Percentiles rank a stretch among this genome's conserved stretches.
Conservation (phyloP, 306 rosid species). For the Trifolium repens region DNA sequence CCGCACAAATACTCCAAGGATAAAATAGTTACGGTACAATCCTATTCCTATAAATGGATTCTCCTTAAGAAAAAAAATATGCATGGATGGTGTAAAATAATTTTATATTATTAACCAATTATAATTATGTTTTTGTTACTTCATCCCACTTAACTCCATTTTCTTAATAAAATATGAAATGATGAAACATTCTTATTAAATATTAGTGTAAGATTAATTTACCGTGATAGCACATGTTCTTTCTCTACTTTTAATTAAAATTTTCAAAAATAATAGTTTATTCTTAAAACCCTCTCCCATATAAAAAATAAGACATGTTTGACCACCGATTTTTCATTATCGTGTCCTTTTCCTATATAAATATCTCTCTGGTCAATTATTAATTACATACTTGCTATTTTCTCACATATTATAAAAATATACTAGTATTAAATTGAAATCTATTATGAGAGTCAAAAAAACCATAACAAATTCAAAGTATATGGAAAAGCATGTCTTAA, state of each 20-base stretch:
- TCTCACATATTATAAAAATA: neutral
- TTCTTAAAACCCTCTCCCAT: neutral
- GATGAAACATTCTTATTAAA: too few species aligned
- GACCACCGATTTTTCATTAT: neutral
- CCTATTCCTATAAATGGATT: neutral
- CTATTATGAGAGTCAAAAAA: neutral
- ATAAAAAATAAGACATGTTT: neutral
- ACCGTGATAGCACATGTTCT: too few species aligned
- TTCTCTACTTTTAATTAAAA: too few species aligned
- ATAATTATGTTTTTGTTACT: too few species aligned
- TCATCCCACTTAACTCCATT: too few species aligned
- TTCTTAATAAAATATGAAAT: too few species aligned
- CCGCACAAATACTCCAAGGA: too few species aligned
- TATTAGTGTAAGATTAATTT: too few species aligned
- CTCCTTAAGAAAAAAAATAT: too few species aligned
- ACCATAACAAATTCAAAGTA: neutral
- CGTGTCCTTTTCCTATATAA: neutral
- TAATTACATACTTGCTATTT: constrained; percentile 4
- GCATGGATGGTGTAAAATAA: too few species aligned
- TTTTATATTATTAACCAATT: too few species aligned
- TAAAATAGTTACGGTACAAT: neutral
- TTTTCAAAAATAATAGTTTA: neutral
- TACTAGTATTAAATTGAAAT: neutral
- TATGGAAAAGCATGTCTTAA: neutral
- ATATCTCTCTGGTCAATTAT: neutral